A percentile compares a stretch with the other conserved stretches of the same genome.
Evolutionary conservation across 2,329 filamentous ascomycete species (phyloP).

Genomic region (Iodosphaeria phyllophila): DNA sequence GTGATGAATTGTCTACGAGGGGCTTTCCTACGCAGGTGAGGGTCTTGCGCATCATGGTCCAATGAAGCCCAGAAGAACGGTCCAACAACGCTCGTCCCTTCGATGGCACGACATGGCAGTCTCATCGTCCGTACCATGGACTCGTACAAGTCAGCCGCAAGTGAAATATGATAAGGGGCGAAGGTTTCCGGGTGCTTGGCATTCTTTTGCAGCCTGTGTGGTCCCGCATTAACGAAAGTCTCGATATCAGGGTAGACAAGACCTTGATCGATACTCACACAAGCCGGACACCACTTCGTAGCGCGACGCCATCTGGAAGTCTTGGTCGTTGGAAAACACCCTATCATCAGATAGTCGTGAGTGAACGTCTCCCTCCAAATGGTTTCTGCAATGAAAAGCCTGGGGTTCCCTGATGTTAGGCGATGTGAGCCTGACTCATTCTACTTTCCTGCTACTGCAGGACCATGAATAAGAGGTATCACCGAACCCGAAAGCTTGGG

Average conservation of each 20-base stretch:
- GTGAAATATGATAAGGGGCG: slow-evolving; percentile 31
- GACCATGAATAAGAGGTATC: no score
- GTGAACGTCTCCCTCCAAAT: background rate
- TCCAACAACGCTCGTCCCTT: slow-evolving; percentile 38
- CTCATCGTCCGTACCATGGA: slow-evolving; percentile 34
- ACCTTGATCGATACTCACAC: slow-evolving; percentile 29
- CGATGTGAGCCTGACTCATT: no score
- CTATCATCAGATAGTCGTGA: slow-evolving; percentile 15
- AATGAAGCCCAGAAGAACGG: slow-evolving; percentile 43
- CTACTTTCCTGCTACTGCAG: no score
- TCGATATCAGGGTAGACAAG: background rate
- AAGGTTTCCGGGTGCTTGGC: slow-evolving; percentile 40
- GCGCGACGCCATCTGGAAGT: slow-evolving; percentile 20
- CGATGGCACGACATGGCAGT: slow-evolving; percentile 37
- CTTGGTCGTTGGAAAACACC: slow-evolving; percentile 31
- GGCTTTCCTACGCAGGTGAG: slow-evolving; percentile 30
- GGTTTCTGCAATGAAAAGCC: background rate
- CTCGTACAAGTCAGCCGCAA: slow-evolving; percentile 29
- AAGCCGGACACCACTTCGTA: slow-evolving; percentile 32
- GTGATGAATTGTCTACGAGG: background rate
- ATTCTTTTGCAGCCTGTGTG: slow-evolving; percentile 31
- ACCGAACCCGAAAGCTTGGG: no score
- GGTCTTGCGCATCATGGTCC: slow-evolving; percentile 36
- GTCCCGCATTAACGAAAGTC: background rate
- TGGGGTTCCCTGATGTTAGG: no score